A percentile compares a stretch with the other conserved stretches of the same genome.
These are phyloP conservation scores for Pisolithus microcarpus DNA, from an alignment of 768 basidiomycete genomes.

Conservation along the genomic window DNA sequence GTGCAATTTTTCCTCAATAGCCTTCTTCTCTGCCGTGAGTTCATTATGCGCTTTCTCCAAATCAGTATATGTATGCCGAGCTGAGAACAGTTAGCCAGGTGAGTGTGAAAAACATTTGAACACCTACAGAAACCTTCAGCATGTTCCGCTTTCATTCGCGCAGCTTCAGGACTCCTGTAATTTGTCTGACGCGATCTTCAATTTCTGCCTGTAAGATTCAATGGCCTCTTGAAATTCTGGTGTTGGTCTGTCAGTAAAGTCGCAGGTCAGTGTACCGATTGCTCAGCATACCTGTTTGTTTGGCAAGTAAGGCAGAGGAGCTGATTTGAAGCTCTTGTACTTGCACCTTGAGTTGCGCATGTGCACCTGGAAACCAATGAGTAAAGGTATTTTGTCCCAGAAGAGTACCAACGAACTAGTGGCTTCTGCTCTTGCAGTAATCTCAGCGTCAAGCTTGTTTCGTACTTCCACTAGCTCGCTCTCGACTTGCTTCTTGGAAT, in stretches of 20 bases:
- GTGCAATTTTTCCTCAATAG: constrained; percentile 42
- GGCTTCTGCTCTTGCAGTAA: constrained; percentile 49
- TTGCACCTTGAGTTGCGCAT: constrained; percentile 49
- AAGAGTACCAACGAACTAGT: constrained; percentile 36
- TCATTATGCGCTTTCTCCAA: constrained; percentile 53
- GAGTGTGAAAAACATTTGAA: not conserved
- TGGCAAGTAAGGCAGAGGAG: constrained; percentile 50
- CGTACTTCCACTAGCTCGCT: constrained; percentile 45
- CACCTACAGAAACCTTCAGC: constrained; percentile 54
- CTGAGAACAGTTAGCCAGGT: constrained; percentile 29
- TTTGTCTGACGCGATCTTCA: constrained; percentile 47
- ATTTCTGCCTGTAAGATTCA: constrained; percentile 59
- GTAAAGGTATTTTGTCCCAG: not conserved
- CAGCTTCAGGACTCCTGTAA: constrained; percentile 66
- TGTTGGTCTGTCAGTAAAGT: not conserved
- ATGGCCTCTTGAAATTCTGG: constrained; percentile 58
- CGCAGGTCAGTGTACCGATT: not conserved
- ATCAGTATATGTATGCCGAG: constrained; percentile 54
- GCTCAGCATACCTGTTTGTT: constrained; percentile 44
- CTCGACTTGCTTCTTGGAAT: constrained; percentile 53
- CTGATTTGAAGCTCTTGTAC: constrained; percentile 60
- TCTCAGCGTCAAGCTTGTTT: constrained; percentile 49
- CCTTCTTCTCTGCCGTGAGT: constrained; percentile 44
- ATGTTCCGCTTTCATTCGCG: constrained; percentile 55
- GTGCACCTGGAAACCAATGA: constrained; percentile 30